Conservation (phyloP, 257 asterid genomes). For the Thymus mandschuricus region DNA sequence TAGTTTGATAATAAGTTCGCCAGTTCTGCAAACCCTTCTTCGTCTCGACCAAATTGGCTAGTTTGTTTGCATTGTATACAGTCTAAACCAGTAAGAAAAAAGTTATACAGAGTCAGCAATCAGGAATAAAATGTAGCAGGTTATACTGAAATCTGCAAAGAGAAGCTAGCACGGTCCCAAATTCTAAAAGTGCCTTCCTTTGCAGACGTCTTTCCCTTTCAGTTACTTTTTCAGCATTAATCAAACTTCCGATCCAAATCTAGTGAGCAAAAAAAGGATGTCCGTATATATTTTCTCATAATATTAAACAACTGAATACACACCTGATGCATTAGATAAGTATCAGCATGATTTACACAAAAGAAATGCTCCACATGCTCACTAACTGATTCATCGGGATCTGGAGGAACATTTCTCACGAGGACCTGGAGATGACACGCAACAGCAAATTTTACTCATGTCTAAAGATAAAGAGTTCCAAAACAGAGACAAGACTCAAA, state of each 20-base stretch:
- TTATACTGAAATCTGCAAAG: constrained; percentile 10
- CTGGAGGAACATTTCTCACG: constrained; percentile 95
- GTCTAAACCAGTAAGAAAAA: constrained; percentile 49
- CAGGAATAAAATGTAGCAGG: constrained; percentile 22
- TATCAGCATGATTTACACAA: constrained; percentile 83
- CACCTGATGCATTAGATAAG: constrained; percentile 83
- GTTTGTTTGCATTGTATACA: constrained; percentile 75
- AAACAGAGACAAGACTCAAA: neutral
- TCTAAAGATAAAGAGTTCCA: constrained; percentile 1
- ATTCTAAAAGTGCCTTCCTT: neutral
- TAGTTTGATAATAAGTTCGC: constrained; percentile 83
- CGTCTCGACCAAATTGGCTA: constrained; percentile 68
- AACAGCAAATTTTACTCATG: neutral
- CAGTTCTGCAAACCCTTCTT: constrained; percentile 78
- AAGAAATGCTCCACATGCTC: constrained; percentile 97
- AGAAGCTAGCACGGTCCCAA: constrained; percentile 8
- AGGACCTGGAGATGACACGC: constrained; percentile 66
- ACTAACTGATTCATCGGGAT: constrained; percentile 87
- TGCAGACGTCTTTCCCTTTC: neutral
- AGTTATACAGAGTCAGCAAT: constrained; percentile 13
- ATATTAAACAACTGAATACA: constrained; percentile 21
- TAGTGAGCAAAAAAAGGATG: neutral
- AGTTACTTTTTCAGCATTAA: constrained; percentile 7
- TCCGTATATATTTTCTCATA: neutral
- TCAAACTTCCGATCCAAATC: neutral